Base-by-base conservation (phyloP, 1,284 basidiomycete genomes). In the Apiotrichum veenhuisii region DNA sequence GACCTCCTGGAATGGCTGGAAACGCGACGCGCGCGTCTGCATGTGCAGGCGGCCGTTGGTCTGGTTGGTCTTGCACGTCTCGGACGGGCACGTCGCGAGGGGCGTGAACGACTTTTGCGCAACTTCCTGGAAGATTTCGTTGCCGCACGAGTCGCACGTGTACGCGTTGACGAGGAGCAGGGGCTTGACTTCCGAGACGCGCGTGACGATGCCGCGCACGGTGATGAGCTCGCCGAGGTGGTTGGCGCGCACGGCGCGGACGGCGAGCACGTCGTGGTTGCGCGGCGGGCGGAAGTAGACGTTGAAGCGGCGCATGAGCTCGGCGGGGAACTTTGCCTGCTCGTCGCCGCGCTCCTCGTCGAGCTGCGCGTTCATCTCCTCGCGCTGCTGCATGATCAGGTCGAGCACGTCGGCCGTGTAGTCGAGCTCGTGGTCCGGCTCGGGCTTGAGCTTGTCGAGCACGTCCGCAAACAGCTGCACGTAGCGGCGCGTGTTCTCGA, bases 51-150 rank as follows among this genome's bases (percentile, higher is more conserved):
- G 88, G 9, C 94, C 93, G 36, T 82, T 87, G 48, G 91, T 86
- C n/a, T 85, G 82, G 72, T 98, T 95, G 74, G 87, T 89, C 75
- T 84, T 82, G 77, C 95, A 98, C 64, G 87, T 85, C 61, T 85
- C 82, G 63, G 89, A 91, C 61, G 90, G 86, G 75, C 96, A 99
- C 66, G 91, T 88, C 14, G 82, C 78, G 47, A 98, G 85, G 0
- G 96, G 96, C 1, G 87, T 85, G 75, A 97, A 97, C 30, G 90
- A 86, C 72, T 94, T 91, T 69, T 87, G 87, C n/a, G 87, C 87
- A 58, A 98, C 92, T 69, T 98, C 93, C 76, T 98, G 93, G 81
- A 99, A 99, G 37, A 95, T 95, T 76, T 99, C 96, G 50, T 91
- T 91, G 47, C 96, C 96, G 73, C 96, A 99, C 51, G 91, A 87